Evolutionary conservation across 1,139 yeast species (phyloP), one percentile per base, ranked within the genome.

Genomic region (Candida sp.): DNA sequence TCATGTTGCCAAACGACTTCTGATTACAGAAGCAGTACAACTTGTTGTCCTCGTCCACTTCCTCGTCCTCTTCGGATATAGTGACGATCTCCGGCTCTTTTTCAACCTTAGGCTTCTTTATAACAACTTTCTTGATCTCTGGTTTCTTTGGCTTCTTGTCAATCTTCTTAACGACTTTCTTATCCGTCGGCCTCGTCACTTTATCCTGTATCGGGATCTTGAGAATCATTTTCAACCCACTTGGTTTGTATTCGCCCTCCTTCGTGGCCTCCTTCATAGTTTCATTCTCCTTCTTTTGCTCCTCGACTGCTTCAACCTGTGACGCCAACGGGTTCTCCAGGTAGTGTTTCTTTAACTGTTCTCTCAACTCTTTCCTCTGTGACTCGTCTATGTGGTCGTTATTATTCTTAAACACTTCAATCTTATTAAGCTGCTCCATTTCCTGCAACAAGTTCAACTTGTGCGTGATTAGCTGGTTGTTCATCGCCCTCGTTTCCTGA

Each of bases 1-100:
- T 77, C 82, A 77, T 77, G 53, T 72, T 72, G 2, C 82, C 82
- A 53, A 71, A 71, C 0, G 82, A 76, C 0, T 72, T 73, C 55
- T 75, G 81, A 27, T 68, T 66, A 58, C 82, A 77, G 63, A 77
- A 75, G 54, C 82, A 77, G 55, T 75, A 77, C 26, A 55, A 50
- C 22, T 61, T 62, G 4, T 57, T 60, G 38, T 65, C 73, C 42
- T 68, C 72, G 8, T 57, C 62, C 23, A 49, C 62, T 17, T 49
- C 59, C 26, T 42, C 53, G 17, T 35, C 49, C 22, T 50, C 47
- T 26, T 48, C 49, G 12, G 17, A 6, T 31, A 17, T 17, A 17
- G 17, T 17, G 17, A 17, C 17, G 17, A 17, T 17, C 17, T 28
- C 44, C 27, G 40, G 22, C 43, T 31, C 30, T 11, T 44, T 40